Base-by-base conservation (phyloP, 345 rosid genomes). In the Aegle marmelos region DNA sequence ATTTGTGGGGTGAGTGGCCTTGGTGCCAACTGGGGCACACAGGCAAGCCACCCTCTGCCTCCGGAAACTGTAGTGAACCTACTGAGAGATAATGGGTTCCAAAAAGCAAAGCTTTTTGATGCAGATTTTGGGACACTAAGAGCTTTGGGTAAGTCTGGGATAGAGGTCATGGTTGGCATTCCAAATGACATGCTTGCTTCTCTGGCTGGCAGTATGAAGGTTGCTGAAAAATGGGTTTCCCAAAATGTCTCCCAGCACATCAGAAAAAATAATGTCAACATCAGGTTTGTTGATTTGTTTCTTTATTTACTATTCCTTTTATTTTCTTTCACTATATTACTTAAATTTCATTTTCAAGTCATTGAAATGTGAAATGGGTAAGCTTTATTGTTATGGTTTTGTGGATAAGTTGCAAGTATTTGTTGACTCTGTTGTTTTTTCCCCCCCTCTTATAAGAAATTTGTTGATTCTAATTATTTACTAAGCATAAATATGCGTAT, bases 161-260 rank as follows among this genome's bases (percentile, higher is more conserved):
- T 96, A 79, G 97, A 96, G 79, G 98, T 96, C 61, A 96, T 96
- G 99, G 98, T 96, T 22, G 99, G 99, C 54, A 96, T 96, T 72
- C 99, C 99, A 8, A 96, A 96, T 68, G 99, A 96, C 75, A 86
- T 92, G 98, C 95, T 96, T 16, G 56, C 83, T 6, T 30, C 94
- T 62, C 50, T 96, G 14, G 97, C 98, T 62, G 14, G 81, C 28
- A 91, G 90, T 79, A 78, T 85, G 69, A 90, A 92, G 85, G 91
- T 92, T 37, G 99, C 99, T 68, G 94, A 91, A 85, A 91, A 90
- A 76, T 96, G 99, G 99, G 99, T 96, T 82, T 76, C 93, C 69
- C 84, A 89, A 75, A 96, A 96, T 87, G 89, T 96, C 78, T 81
- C 98, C 61, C 36, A 82, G 53, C 98, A 96, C 70, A 86, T 96